Base-by-base conservation (phyloP, 768 basidiomycete species). In the Tylopilus intermedius region DNA sequence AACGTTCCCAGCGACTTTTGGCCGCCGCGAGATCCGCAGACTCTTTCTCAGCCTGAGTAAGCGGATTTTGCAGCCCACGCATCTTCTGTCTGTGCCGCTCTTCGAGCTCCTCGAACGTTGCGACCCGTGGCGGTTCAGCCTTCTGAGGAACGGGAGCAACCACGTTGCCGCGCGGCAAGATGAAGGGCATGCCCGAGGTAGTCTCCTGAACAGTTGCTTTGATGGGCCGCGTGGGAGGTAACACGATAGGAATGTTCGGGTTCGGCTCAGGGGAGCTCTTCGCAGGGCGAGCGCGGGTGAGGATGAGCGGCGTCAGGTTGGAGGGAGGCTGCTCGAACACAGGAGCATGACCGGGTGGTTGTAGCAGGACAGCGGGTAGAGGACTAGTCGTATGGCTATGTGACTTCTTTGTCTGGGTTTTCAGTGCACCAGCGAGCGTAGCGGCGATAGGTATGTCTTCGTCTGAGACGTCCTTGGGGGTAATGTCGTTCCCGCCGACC, bases 41-140 rank as follows among this genome's bases (percentile, higher is more conserved):
- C 63, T 93, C 88, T 62, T 80, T 82, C 71, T 86, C 83, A 2
- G 85, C 84, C 58, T 81, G 78, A n/a, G 88, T 93, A 30, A 96
- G 71, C 5, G 93, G 93, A 37, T 77, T 82, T 71, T 96, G 93
- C 57, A 96, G 66, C 62, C 83, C 82, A 32, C 78, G 79, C 74
- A 96, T 79, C 71, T 90, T 89, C 71, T 88, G 84, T 45, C 88
- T 80, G 61, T 95, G 93, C 15, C 92, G 77, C 59, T 91, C 89
- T 44, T 82, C 84, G 30, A 95, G 75, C 65, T 95, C 91, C 68
- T 94, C 93, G 65, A 88, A 90, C 2, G 92, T 91, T 53, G 82
- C 80, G 26, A 84, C 79, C 14, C 87, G 83, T 38, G 73, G 68
- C 4, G 66, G 58, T 24, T 75, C 71, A 3, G 81, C 74, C 22